phyloP scores from a whole-genome alignment of 805 yeast species.

The Wickerhamiella occidentalis region DNA sequence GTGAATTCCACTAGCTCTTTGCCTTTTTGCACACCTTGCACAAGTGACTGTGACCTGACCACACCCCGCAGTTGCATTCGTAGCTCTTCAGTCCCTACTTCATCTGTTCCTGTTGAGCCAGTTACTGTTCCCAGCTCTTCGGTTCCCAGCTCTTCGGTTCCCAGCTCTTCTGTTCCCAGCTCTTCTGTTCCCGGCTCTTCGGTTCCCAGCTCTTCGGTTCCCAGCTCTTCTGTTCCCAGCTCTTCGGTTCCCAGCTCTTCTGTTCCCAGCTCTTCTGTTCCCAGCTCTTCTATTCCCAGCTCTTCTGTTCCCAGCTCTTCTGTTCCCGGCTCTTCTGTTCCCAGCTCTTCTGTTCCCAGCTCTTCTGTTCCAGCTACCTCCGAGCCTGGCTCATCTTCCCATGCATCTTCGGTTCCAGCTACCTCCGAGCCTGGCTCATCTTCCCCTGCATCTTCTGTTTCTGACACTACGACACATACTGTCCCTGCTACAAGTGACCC shows the following conservation, averaged over 20 bases:
- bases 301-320: not conserved
- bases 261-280: not conserved
- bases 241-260: not conserved
- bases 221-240: not conserved
- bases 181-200: not conserved
- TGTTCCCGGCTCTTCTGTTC: not conserved
- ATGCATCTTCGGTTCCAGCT: too few species aligned
- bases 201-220: not conserved
- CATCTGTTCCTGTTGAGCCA: not conserved
- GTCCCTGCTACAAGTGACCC: not conserved
- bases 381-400: too few species aligned
- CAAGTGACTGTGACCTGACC: not conserved
- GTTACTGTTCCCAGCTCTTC: not conserved
- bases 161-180: not conserved
- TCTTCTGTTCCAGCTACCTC: too few species aligned
- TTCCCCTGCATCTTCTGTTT: not conserved
- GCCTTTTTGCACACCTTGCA: slow-evolving; percentile 1
- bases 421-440: too few species aligned
- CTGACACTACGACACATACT: not conserved
- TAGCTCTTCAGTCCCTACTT: not conserved
- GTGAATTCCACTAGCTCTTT: not conserved
- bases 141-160: not conserved
- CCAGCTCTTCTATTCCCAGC: not conserved
- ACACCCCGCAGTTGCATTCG: not conserved
- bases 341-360: too few species aligned